Percentiles rank a stretch among this genome's conserved stretches.
These are phyloP conservation scores for Fusarium sp. DNA, from an alignment of 2,329 filamentous ascomycete species.

Conservation along the genomic window DNA sequence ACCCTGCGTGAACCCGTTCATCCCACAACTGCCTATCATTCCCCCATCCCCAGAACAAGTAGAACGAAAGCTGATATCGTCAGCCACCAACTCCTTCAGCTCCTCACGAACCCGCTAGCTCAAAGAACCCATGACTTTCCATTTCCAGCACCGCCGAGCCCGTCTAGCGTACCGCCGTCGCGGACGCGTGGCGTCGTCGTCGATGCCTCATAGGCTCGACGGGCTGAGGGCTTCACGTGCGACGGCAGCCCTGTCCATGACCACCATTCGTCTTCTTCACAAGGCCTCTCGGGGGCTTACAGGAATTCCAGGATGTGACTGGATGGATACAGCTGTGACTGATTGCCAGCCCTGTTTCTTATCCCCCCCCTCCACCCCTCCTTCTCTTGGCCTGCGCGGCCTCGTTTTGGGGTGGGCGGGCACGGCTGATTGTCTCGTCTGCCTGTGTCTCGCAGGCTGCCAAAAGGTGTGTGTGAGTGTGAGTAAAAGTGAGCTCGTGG, in stretches of 20 bases:
- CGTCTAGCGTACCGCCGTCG: conserved; percentile 24
- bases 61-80: conserved; percentile 26
- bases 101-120: conserved; percentile 31
- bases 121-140: conserved; percentile 44
- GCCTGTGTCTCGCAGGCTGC: conserved; percentile 31
- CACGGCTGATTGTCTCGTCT: conserved; percentile 32
- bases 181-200: conserved; percentile 42
- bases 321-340: conserved; percentile 28
- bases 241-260: conserved; percentile 37
- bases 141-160: conserved; percentile 30
- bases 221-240: conserved; percentile 43
- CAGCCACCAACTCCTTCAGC: conserved; percentile 40
- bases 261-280: conserved; percentile 40
- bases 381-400: conserved; percentile 18
- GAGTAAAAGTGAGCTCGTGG: conserved; percentile 7
- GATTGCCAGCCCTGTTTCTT: conserved; percentile 31
- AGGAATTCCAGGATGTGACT: conserved; percentile 40
- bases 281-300: conserved; percentile 30
- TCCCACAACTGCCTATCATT: conserved; percentile 26
- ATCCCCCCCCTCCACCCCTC: conserved; percentile 17
- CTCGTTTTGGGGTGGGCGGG: conserved; percentile 23
- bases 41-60: background rate
- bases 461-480: conserved; percentile 26
- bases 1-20: conserved; percentile 39
- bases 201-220: conserved; percentile 35